Base-by-base conservation (phyloP, 78 protist species). In the Acrasis kona region DNA sequence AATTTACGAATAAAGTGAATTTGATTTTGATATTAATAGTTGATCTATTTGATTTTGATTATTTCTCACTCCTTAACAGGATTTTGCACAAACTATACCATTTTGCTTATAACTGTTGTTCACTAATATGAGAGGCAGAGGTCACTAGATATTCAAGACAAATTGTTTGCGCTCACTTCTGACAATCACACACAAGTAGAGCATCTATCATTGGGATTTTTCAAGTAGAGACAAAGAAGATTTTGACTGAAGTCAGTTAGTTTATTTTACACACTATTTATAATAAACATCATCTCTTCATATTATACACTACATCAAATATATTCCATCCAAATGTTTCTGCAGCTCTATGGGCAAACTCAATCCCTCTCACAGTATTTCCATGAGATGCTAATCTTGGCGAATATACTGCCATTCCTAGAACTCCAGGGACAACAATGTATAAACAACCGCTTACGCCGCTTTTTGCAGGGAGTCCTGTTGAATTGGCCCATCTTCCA, bases 341-440 rank as follows among this genome's bases (percentile, higher is more conserved):
- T 30, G 67, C 2, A 9, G 80, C n/a, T n/a, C n/a, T 29, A 42
- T 67, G 4, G 57, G 81, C 70, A 35, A 88, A 83, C 37, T 50
- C 81, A n/a, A 88, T 36, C 0, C 92, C 92, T n/a, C 92, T 79
- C 28, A 81, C 84, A 4, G 72, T 38, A 74, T 84, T 87, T 30
- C 86, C 88, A 12, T 19, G 10, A 4, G 29, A 10, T 58, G 82
- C 82, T 3, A 87, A 78, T 10, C 74, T 58, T 3, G 92, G 92
- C 1, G 87, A 83, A 74, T 61, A 75, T 37, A 40, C 68, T 61
- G 41, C 10, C 9, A 85, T 19, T 30, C 89, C 89, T 4, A 34
- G 8, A 32, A 84, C 73, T 27, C 81, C 86, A 0, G 89, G 89
- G 19, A 76, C 82, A 39, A 36, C 66, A 5, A 85, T 2, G 38